Conservation (phyloP, 148 eudicot species). For the Polygonum aviculare region DNA sequence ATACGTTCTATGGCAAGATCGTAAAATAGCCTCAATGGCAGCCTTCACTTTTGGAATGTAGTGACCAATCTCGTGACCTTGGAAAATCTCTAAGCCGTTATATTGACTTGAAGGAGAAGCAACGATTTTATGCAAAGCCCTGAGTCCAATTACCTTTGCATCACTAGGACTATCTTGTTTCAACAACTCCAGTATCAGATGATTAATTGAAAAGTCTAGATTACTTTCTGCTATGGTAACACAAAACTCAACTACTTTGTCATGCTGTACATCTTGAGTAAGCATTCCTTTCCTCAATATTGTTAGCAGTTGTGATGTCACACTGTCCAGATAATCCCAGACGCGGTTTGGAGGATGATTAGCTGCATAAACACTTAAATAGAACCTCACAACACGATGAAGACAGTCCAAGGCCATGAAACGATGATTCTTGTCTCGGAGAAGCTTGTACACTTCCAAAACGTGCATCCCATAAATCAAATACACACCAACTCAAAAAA, state of each 20-base stretch:
- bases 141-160: slow-evolving; percentile 98
- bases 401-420: slow-evolving; percentile 98
- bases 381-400: slow-evolving; percentile 90
- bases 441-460: too few relatives aligned
- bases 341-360: slow-evolving; percentile 90
- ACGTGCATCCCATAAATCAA: too few relatives aligned
- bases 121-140: slow-evolving; percentile 93
- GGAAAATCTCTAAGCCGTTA: slow-evolving; percentile 91
- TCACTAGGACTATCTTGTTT: slow-evolving; percentile 97
- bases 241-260: slow-evolving; percentile 96
- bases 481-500: too few relatives aligned
- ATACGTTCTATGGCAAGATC: slow-evolving; percentile 86
- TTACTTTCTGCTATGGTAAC: slow-evolving; percentile 95
- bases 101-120: slow-evolving; percentile 82
- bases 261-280: slow-evolving; percentile 96
- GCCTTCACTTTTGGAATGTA: slow-evolving; percentile 98
- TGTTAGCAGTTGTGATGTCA: slow-evolving; percentile 82
- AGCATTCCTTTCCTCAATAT: slow-evolving; percentile 90
- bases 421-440: slow-evolving; percentile 98
- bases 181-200: slow-evolving; percentile 80
- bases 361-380: slow-evolving; percentile 86
- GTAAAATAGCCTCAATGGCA: slow-evolving; percentile 84
- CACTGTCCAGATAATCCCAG: slow-evolving; percentile 98
- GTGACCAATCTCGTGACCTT: slow-evolving; percentile 86
- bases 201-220: slow-evolving; percentile 95